Percentiles rank a stretch among this genome's conserved stretches.
Evolutionary conservation across 352 stramenopile species (phyloP).

Genomic region (Aphanomyces stellatus): DNA sequence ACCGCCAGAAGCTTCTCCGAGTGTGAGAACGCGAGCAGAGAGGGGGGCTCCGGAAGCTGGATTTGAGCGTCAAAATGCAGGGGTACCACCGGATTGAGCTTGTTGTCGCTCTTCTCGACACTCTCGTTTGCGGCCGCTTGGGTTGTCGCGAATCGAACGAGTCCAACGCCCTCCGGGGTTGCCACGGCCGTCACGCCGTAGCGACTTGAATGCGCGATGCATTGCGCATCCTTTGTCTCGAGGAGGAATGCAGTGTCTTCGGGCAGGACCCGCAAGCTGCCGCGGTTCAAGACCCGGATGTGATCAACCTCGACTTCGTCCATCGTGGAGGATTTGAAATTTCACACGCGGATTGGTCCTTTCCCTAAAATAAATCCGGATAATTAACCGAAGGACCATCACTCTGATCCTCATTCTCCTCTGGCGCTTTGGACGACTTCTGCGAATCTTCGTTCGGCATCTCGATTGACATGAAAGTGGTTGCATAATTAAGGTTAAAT

Average conservation of each 20-base stretch:
- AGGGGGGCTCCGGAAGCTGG: slow-evolving; percentile 30
- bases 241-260: slow-evolving; percentile 23
- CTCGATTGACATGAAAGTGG: background rate
- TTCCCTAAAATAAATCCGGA: background rate
- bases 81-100: slow-evolving; percentile 34
- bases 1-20: slow-evolving; percentile 49
- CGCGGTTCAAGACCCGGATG: slow-evolving; percentile 67
- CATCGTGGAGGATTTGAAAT: background rate
- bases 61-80: slow-evolving; percentile 32
- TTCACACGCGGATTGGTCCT: background rate
- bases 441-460: too few species aligned
- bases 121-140: slow-evolving; percentile 12
- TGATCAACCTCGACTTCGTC: slow-evolving; percentile 44
- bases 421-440: too few species aligned
- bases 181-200: slow-evolving; percentile 51
- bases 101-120: slow-evolving; percentile 11
- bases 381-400: background rate
- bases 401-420: too few species aligned
- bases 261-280: slow-evolving; percentile 41
- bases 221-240: slow-evolving; percentile 32
- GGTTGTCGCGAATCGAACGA: background rate
- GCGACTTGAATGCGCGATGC: slow-evolving; percentile 46
- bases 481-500: slow-evolving; percentile 2
- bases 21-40: slow-evolving; percentile 41
- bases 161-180: slow-evolving; percentile 27